These are phyloP conservation scores for Colletotrichum tanaceti DNA, from an alignment of 2,329 filamentous ascomycete species.

Conservation along the genomic window DNA sequence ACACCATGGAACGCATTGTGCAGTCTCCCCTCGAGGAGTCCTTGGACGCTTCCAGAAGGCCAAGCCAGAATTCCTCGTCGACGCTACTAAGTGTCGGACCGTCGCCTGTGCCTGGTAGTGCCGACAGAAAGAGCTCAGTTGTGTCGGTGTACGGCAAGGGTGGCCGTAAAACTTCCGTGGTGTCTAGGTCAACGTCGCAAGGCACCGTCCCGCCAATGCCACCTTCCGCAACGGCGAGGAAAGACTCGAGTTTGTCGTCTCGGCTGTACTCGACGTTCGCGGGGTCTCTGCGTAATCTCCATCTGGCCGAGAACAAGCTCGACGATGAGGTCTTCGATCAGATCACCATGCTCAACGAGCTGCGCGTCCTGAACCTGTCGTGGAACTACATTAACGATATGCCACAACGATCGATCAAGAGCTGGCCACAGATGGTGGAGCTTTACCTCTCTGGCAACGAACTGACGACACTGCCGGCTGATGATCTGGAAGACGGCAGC, in stretches of 20 bases:
- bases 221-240: slow-evolving; percentile 69
- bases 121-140: slow-evolving; percentile 83
- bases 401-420: slow-evolving; percentile 86
- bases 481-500: slow-evolving; percentile 92
- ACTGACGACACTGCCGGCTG: slow-evolving; percentile 87
- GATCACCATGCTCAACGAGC: slow-evolving; percentile 81
- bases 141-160: slow-evolving; percentile 83
- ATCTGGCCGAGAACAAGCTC: slow-evolving; percentile 91
- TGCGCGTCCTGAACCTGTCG: slow-evolving; percentile 90
- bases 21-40: slow-evolving; percentile 83
- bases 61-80: slow-evolving; percentile 82
- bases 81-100: slow-evolving; percentile 80
- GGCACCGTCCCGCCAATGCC: slow-evolving; percentile 62
- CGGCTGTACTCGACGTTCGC: slow-evolving; percentile 88
- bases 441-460: slow-evolving; percentile 96
- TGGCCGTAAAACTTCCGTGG: slow-evolving; percentile 85
- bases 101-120: slow-evolving; percentile 71
- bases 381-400: slow-evolving; percentile 96
- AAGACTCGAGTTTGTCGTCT: slow-evolving; percentile 89
- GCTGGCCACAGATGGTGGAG: slow-evolving; percentile 90
- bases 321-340: slow-evolving; percentile 97
- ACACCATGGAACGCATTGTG: slow-evolving; percentile 57
- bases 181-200: slow-evolving; percentile 71
- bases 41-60: slow-evolving; percentile 71
- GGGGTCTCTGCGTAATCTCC: slow-evolving; percentile 83